Base-by-base conservation (phyloP, 805 yeast genomes). In the Ogataea methanolica region DNA sequence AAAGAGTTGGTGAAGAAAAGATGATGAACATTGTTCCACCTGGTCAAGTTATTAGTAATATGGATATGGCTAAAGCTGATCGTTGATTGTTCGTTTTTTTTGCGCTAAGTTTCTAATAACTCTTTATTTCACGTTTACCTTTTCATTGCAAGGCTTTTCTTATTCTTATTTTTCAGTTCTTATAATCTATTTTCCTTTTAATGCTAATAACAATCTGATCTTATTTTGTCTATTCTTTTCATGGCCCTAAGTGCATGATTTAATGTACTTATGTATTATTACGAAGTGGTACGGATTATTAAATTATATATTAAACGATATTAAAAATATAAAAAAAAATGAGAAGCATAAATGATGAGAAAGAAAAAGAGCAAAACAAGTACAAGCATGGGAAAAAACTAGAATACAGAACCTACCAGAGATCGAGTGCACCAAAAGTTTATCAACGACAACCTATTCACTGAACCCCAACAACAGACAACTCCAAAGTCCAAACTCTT, bases 401-500 rank as follows among this genome's bases (percentile, higher is more conserved):
- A 26, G 12, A 9, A 26, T 26, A 26, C 31, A 26, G 11, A 26
- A 26, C 31, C 31, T 26, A 6, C 31, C 31, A 26, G 31, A 26
- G 31, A 26, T 11, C 31, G 11, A 26, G 31, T 26, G 9, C 11
- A 11, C 9, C 12, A 9, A 4, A 26, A 26, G 31, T 26, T 9
- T 26, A 11, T 26, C 12, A 9, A 4, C 3, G 12, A 26, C 31
- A 6, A 26, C 31, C 9, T 2, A 36, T 14, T 42, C 51, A 80
- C 53, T 81, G 89, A 22, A 88, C 89, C 6, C 97, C 98, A 42
- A 91, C 76, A 16, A 92, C 94, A 26, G 92, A 83, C 52, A 94
- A 74, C 67, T 94, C 99, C 55, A 94, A 74, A 2, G 99, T 94
- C 99, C 99, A 94, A 17, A 92, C 97, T 56, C 98, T 76, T 56